Base-by-base conservation (phyloP, 139 green algal species). In the Asterochloris sp. region DNA sequence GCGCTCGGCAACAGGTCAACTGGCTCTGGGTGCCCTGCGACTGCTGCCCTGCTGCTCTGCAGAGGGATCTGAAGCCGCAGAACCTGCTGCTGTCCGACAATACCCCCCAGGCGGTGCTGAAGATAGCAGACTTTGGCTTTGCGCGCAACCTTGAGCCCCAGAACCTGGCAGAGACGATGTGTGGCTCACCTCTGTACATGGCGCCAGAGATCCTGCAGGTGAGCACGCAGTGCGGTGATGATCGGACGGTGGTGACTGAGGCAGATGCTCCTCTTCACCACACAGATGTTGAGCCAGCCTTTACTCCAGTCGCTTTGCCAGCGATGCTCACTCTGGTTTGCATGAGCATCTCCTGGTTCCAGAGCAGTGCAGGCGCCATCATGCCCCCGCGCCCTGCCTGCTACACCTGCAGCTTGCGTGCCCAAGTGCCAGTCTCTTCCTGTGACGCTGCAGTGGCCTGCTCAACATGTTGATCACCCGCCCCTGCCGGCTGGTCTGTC, bases 91-190 rank as follows among this genome's bases (percentile, higher is more conserved):
- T 98, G 54, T 91, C 86, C 11, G 88, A 89, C 73, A 71, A 73
- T 13, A 81, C 66, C 0, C 69, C 86, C 1, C 78, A 80, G 6
- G 87, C 84, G 0, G 82, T 91, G 28, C 89, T 98, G 10, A 99
- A 99, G 87, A 99, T 99, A 76, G 97, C 97, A 16, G 97, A 99
- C 89, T 99, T 99, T 95, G 97, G 97, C 12, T 99, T 99, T 89
- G 97, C 97, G 13, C 85, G 97, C 54, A 92, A 89, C 62, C 89
- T 98, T 85, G 89, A 95, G 83, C 93, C 95, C 19, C 90, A 97
- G 82, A 91, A 90, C n/a, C 87, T 99, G 84, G 96, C 96, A 16
- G 95, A 99, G 83, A 99, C 96, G 26, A 92, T 99, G 78, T 99
- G 96, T 83, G 96, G 97, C 11, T 96, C 87, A 0, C 97, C 97